Percentiles rank a stretch among this genome's conserved stretches.
phyloP scores from a whole-genome alignment of 2,329 filamentous ascomycete genomes.

The Penicillium sp. region DNA sequence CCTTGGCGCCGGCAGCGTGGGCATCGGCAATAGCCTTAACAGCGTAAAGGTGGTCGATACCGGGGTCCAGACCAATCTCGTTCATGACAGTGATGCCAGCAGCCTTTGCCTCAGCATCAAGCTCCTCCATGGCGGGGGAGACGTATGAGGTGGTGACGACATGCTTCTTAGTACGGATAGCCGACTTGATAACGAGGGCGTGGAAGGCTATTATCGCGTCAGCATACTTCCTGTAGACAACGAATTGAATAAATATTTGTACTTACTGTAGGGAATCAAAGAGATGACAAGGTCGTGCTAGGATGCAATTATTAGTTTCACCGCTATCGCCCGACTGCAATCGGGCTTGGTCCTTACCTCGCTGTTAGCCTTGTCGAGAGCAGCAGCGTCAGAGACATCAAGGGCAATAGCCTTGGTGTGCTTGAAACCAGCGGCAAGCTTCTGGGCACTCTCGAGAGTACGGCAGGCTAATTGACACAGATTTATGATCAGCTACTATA shows the following conservation, averaged over 20 bases:
- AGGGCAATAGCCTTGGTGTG: conserved; percentile 76
- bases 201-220: conserved; percentile 56
- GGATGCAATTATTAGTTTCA: background rate
- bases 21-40: conserved; percentile 79
- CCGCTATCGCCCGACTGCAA: background rate
- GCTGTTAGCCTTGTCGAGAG: conserved; percentile 67
- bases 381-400: conserved; percentile 73
- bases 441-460: conserved; percentile 74
- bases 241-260: background rate
- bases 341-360: background rate
- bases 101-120: conserved; percentile 78
- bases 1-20: conserved; percentile 84
- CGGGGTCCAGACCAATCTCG: conserved; percentile 71
- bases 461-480: conserved; percentile 61
- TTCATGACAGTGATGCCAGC: conserved; percentile 98
- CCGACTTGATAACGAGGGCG: conserved; percentile 85
- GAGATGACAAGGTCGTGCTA: conserved; percentile 72
- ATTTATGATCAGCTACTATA: background rate
- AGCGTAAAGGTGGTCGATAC: conserved; percentile 63
- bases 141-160: conserved; percentile 95
- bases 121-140: conserved; percentile 86
- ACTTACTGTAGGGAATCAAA: conserved; percentile 77
- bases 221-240: background rate
- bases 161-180: conserved; percentile 91
- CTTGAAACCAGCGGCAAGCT: conserved; percentile 69